These are phyloP conservation scores for Phytopythium mirpurense DNA, from an alignment of 352 stramenopile genomes.

Conservation along the genomic window DNA sequence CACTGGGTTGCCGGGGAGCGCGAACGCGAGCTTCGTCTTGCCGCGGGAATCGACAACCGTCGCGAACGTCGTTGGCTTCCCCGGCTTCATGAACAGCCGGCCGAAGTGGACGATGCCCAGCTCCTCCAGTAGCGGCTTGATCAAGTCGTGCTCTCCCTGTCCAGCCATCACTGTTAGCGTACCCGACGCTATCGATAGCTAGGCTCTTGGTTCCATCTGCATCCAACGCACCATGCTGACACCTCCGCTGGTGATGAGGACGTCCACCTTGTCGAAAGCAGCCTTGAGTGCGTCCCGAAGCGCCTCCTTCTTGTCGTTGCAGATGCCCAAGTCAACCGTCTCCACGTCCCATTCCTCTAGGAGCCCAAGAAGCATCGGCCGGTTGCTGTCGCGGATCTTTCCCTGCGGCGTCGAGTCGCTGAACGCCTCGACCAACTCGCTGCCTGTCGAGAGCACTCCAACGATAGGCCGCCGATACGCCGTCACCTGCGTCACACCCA, in stretches of 20 bases:
- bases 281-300: conserved; percentile 42
- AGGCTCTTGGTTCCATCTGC: background rate
- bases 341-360: conserved; percentile 39
- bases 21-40: conserved; percentile 88
- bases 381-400: conserved; percentile 95
- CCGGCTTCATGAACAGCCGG: conserved; percentile 96
- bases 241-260: conserved; percentile 94
- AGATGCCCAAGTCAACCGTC: conserved; percentile 67
- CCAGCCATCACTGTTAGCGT: too few relatives aligned
- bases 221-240: conserved; percentile 83
- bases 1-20: conserved; percentile 95
- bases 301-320: conserved; percentile 54
- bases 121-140: conserved; percentile 87
- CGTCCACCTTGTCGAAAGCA: conserved; percentile 64
- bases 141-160: conserved; percentile 92
- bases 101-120: conserved; percentile 93
- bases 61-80: conserved; percentile 97
- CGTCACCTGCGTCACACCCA: conserved; percentile 64
- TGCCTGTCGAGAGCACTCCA: conserved; percentile 94
- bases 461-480: conserved; percentile 74
- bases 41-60: conserved; percentile 60
- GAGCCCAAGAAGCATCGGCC: conserved; percentile 88
- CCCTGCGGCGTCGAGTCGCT: conserved; percentile 30
- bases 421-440: conserved; percentile 87
- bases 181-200: background rate